Evolutionary conservation across 352 stramenopile species (phyloP).

Genomic region (Thalassiosira livingstoniorum): DNA sequence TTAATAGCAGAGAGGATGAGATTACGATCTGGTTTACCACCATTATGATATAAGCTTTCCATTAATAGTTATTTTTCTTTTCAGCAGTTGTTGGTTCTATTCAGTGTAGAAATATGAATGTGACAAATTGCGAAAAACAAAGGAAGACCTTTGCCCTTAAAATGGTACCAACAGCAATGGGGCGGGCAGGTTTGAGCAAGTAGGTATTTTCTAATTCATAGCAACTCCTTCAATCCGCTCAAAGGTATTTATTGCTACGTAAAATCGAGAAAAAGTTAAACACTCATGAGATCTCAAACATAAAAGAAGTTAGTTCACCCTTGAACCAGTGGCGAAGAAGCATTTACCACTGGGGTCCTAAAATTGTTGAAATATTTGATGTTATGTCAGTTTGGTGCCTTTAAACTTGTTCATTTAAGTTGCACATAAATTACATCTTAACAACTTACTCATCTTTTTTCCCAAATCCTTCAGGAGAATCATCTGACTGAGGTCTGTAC

Average conservation of each 20-base stretch:
- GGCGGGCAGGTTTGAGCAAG: too few species aligned
- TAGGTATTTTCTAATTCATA: neutral
- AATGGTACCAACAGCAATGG: neutral
- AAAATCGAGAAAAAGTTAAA: neutral
- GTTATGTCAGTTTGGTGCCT: too few species aligned
- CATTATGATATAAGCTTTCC: conserved; percentile 28
- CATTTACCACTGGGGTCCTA: too few species aligned
- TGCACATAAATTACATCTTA: neutral
- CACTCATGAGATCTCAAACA: neutral
- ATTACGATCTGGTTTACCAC: conserved; percentile 83
- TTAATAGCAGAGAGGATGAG: conserved; percentile 93
- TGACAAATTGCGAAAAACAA: neutral
- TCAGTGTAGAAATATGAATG: neutral
- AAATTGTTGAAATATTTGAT: too few species aligned
- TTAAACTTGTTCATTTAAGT: neutral
- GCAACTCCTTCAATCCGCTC: neutral
- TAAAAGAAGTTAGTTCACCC: neutral
- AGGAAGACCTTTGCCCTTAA: neutral
- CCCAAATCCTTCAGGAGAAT: neutral
- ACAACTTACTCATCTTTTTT: conserved; percentile 54
- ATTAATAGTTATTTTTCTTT: neutral
- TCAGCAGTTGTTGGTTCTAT: neutral
- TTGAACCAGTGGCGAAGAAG: neutral
- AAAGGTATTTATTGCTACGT: neutral
- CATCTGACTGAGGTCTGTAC: conserved; percentile 53